Base-by-base conservation (phyloP, 371 early-diverging fungal species). In the Apophysomyces variabilis region DNA sequence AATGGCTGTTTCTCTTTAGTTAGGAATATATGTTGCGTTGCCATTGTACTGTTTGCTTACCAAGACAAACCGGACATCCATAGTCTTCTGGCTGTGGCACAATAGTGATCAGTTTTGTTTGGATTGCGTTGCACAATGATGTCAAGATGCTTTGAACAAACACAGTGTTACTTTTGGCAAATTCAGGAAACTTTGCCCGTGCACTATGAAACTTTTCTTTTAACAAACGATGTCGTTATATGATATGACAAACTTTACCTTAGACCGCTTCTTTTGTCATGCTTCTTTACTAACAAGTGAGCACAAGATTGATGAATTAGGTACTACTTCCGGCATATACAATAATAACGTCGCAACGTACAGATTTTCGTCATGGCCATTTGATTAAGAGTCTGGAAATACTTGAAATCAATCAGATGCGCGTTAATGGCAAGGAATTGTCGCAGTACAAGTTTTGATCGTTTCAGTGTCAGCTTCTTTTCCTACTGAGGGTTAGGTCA, bases 11-110 rank as follows among this genome's bases (percentile, higher is more conserved):
- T 13, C 14, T 43, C 44, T 32, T 46, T 5, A 12, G 26, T 26
- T 26, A 26, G 26, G 26, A 26, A 26, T 26, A 26, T 56, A 11
- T 2, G 7, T 35, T 32, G 41, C 9, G 11, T 26, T 35, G 46
- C 7, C n/a, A 73, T 78, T 74, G 43, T 9, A 12, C 3, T 26
- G 14, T 16, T 37, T 39, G 61, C 67, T 69, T 77, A 76, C 78
- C 69, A 58, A 64, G 74, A 58, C 82, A 79, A 14, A 79, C 76
- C 5, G 79, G 79, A 32, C 79, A 78, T 85, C 86, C 73, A 66
- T 90, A 90, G 69, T 93, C 93, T 61, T 91, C 90, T 8, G 89
- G 85, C 66, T 93, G 92, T 6, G 92, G 93, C 62, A 92, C 85
- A 36, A 92, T 82, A 4, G 86, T 83, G 0, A 86, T 66, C 11